Evolutionary conservation across 2,329 filamentous ascomycete genomes (phyloP).

Genomic region (Neurospora crassa): DNA sequence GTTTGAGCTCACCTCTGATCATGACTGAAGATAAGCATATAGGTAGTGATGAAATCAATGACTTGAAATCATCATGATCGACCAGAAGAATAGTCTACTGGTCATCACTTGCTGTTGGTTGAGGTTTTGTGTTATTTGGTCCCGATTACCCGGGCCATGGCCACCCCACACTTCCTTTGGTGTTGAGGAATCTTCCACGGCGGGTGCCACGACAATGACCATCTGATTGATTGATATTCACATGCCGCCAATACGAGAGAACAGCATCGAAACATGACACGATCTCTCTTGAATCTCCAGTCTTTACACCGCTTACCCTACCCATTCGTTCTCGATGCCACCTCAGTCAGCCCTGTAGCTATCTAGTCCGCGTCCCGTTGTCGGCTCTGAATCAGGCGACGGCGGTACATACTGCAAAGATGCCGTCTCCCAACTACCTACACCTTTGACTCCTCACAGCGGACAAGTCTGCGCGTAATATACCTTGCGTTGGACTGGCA

Average conservation of each 20-base stretch:
- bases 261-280: neutral
- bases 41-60: neutral
- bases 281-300: neutral
- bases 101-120: neutral
- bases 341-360: neutral
- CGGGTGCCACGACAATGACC: neutral
- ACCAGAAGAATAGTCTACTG: neutral
- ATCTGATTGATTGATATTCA: neutral
- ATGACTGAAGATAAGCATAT: neutral
- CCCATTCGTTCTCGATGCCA: neutral
- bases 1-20: neutral
- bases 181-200: neutral
- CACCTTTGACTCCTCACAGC: neutral
- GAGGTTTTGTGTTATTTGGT: neutral
- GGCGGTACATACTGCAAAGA: neutral
- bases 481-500: neutral
- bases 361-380: neutral
- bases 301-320: neutral
- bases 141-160: neutral
- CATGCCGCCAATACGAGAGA: neutral
- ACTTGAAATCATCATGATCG: neutral
- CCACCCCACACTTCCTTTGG: neutral
- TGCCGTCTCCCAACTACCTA: neutral
- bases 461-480: neutral
- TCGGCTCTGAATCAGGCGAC: neutral